Conservation (phyloP, 164 flowering plant species). For the Vitis vinifera region DNA sequence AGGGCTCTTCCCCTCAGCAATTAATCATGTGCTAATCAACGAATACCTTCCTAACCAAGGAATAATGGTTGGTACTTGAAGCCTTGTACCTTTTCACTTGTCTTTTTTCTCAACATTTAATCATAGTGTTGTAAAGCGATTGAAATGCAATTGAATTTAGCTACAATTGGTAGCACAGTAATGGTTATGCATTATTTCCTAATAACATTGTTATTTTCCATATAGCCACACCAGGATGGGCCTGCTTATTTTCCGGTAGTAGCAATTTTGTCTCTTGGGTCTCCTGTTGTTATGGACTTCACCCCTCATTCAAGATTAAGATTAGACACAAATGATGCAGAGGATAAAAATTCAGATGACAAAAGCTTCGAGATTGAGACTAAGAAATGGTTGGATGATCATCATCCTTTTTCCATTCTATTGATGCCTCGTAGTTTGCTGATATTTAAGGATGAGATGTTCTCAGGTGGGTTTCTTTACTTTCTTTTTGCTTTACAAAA, state of each 20-base stretch:
- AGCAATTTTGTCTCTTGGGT: conserved; percentile 85
- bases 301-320: conserved; percentile 66
- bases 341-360: conserved; percentile 14
- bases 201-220: neutral
- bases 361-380: conserved; percentile 11
- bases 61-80: conserved; percentile 67
- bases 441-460: conserved; percentile 82
- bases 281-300: conserved; percentile 89
- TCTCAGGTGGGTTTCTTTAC: conserved; percentile 52
- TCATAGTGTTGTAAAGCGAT: neutral
- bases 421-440: conserved; percentile 89
- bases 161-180: neutral
- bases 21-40: conserved; percentile 94
- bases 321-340: conserved; percentile 3
- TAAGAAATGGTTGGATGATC: conserved; percentile 20
- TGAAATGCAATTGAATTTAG: neutral
- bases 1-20: conserved; percentile 72
- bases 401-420: conserved; percentile 54
- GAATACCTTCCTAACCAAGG: conserved; percentile 95
- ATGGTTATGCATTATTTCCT: neutral
- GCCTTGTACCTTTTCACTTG: neutral
- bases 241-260: conserved; percentile 93
- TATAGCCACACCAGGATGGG: conserved; percentile 96
- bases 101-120: neutral
- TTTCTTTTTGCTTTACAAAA: neutral